Evolutionary conservation across 305 asterid species (phyloP), one percentile per base, ranked within the genome.

Genomic region (Fraxinus angustifolia): DNA sequence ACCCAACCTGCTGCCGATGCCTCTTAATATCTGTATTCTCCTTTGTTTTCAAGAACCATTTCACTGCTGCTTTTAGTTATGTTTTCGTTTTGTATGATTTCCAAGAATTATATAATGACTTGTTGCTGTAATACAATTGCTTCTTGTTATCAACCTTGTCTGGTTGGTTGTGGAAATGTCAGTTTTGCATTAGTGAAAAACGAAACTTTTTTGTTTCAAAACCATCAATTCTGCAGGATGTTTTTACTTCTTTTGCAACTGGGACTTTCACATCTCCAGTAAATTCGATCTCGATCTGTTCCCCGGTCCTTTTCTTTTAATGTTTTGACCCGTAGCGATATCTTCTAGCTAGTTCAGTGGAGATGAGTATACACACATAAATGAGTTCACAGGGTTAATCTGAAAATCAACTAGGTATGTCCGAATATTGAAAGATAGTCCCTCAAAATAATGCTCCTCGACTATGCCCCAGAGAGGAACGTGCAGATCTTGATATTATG

Each of bases 1-100:
- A 88, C 91, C 67, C 91, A 88, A 75, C 89, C 91, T 76, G 88
- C 91, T 16, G 89, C 91, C 12, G 91, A 88, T 79, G 56, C 88
- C 76, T 84, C 89, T 50, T 88, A 84, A 81, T 81, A 28, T 3
- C 71, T 84, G 45, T 60, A 35, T 56, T 77, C 60, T 14, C 73
- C 36, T 84, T 3, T 68, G 40, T 30, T 68, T 68, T 28, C 40
- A 11, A 28, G 74, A 10, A 68, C 38, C n/a, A 8, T 28, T 11
- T 68, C 16, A 14, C 19, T 68, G 40, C 74, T 68, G 40, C 74
- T 68, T 14, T 30, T 68, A 30, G 40, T 68, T 12, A 28, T 14
- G 40, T 56, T 68, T 68, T 68, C 5, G 34, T 68, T 68, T 34
- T 28, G 34, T 65, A 26, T 31, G 21, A 16, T 34, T 23, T 68